Base-by-base conservation (phyloP, 345 rosid genomes). In the Eucalyptus tenuipes region DNA sequence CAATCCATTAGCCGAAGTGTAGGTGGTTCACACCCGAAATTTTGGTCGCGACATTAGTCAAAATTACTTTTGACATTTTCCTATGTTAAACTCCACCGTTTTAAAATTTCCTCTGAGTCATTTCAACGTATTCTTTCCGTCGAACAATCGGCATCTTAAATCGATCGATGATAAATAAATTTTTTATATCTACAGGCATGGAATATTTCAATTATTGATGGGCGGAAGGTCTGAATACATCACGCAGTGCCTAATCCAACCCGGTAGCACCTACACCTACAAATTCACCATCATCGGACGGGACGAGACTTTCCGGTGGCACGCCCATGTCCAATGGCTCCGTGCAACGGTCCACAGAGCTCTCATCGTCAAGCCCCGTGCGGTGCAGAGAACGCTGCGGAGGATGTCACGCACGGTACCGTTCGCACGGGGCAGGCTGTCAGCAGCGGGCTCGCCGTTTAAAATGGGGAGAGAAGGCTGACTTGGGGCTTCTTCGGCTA, bases 271-370 rank as follows among this genome's bases (percentile, higher is more conserved):
- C 40, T 97, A 92, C 89, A 93, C 97, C 10, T 96, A 97, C 91
- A 93, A 81, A 87, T 96, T 96, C 88, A 94, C 79, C 50, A 86
- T 96, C 91, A 89, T 91, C 22, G 64, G 88, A 40, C 98, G 91
- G 85, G 98, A 96, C 86, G 97, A 95, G 13, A 96, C 99, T 40
- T 94, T 96, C 3, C 94, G 96, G 98, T 96, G 99, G 99, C 99
- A 96, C 64, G 96, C 97, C 49, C 99, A 96, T 45, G 81, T 91
- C 55, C 93, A 96, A 0, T 89, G 88, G 91, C 92, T 96, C 79
- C 97, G 97, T 0, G 97, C 96, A 49, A 96, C 98, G 20, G 97
- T 97, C 18, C 88, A 97, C 29, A 95, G 96, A 11, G 99, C 98
- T 3, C 93, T 97, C 84, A 52, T 97, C 88, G 89, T 97, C 86